phyloP scores from a whole-genome alignment of 1,284 basidiomycete species.

The Microbotryum scabiosae region DNA sequence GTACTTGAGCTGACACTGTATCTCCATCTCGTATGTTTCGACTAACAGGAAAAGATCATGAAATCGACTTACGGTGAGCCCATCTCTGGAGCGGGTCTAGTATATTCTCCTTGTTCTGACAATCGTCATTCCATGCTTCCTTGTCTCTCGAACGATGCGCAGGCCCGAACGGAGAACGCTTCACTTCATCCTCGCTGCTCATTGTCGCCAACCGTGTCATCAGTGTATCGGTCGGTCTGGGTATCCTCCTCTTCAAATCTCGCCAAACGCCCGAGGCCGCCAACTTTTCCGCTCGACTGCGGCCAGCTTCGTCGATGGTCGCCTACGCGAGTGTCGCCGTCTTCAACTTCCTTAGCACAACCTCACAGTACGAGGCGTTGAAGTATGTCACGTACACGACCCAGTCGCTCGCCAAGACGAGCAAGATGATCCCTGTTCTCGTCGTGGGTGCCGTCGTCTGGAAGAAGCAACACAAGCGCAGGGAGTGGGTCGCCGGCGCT shows the following conservation, averaged over 20 bases:
- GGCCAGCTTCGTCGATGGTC: background rate
- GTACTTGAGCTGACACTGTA: background rate
- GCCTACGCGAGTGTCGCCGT: conserved; percentile 29
- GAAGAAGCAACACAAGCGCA: conserved; percentile 25
- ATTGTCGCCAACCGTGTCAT: conserved; percentile 33
- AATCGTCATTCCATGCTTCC: background rate
- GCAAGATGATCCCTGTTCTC: conserved; percentile 35
- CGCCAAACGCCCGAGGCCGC: background rate
- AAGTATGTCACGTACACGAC: conserved; percentile 22
- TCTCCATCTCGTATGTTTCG: background rate
- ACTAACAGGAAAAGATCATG: conserved; percentile 33
- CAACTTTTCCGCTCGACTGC: background rate
- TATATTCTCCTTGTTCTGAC: background rate
- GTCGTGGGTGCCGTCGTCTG: conserved; percentile 30
- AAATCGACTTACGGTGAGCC: conserved; percentile 30
- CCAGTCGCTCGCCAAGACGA: conserved; percentile 19
- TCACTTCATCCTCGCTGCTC: conserved; percentile 31
- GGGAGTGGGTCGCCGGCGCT: conserved; percentile 31
- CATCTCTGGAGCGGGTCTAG: background rate
- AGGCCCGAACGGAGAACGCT: conserved; percentile 26
- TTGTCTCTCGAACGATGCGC: background rate
- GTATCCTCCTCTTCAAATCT: conserved; percentile 22
- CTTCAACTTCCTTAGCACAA: conserved; percentile 31
- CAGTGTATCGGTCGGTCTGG: conserved; percentile 21
- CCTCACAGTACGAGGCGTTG: conserved; percentile 34